These are phyloP conservation scores for Citrullus amarus DNA, from an alignment of 306 rosid genomes.

Conservation along the genomic window DNA sequence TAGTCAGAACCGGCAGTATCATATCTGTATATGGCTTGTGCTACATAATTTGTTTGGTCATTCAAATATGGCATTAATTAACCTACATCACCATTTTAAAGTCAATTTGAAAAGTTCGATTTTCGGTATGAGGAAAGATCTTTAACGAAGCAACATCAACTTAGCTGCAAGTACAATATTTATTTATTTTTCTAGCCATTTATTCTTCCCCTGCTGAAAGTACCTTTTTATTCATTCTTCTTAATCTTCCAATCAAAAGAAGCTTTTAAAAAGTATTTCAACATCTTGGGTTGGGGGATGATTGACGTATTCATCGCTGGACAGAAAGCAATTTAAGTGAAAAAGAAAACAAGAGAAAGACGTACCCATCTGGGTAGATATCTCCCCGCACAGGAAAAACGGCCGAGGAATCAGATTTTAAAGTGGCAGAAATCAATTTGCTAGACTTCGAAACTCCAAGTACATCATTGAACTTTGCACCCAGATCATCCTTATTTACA, in stretches of 20 bases:
- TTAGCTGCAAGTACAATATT: not conserved
- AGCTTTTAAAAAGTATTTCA: not conserved
- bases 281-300: not conserved
- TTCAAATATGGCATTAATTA: not conserved
- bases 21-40: not conserved
- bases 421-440: constrained; percentile 22
- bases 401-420: constrained; percentile 31
- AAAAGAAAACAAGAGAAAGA: not conserved
- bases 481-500: constrained; percentile 18
- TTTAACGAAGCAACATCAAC: not conserved
- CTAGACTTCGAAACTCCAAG: not conserved
- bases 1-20: not conserved
- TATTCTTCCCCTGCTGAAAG: not conserved
- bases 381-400: constrained; percentile 62
- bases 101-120: not conserved
- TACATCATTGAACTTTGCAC: constrained; percentile 6
- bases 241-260: not conserved
- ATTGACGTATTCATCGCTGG: not conserved
- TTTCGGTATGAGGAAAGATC: not conserved
- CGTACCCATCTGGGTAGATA: constrained; percentile 71
- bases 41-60: not conserved
- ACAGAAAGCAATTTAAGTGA: not conserved
- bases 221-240: not conserved
- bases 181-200: not conserved
- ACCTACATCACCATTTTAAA: not conserved